A percentile compares a stretch with the other conserved stretches of the same genome.
Conservation (phyloP, 805 yeast genomes). For the Zygoascus tannicola region DNA sequence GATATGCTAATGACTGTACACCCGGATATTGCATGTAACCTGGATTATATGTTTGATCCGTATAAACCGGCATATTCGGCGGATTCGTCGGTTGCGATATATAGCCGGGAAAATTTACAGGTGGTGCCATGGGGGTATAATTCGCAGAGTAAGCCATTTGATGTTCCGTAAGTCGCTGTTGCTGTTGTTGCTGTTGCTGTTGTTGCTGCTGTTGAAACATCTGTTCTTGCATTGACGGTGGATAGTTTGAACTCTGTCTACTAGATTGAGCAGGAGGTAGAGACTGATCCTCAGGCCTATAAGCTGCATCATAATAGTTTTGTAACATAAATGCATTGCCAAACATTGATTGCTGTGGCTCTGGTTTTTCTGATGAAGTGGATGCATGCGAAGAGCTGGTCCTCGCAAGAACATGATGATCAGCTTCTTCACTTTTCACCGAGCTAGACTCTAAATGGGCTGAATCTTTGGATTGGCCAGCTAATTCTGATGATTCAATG, state of each 20-base stretch:
- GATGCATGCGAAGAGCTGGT: not conserved
- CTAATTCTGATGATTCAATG: not conserved
- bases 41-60: too few relatives aligned
- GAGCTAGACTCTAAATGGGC: not conserved
- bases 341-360: not conserved
- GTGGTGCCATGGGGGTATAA: too few relatives aligned
- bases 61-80: too few relatives aligned
- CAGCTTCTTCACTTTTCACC: not conserved
- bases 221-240: not conserved
- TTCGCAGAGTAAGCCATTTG: conserved; percentile 1
- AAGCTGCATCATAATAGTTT: not conserved
- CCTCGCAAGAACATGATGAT: too few relatives aligned
- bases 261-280: not conserved
- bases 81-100: too few relatives aligned
- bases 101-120: too few relatives aligned
- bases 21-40: too few relatives aligned
- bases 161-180: not conserved
- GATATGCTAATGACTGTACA: too few relatives aligned
- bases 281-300: not conserved
- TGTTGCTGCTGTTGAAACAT: not conserved
- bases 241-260: not conserved
- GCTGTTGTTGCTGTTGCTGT: conserved; percentile 2
- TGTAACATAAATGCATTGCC: not conserved
- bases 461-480: not conserved
- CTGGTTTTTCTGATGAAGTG: not conserved